A percentile compares a stretch with the other conserved stretches of the same genome.
These are phyloP conservation scores for Gaultheria prostrata DNA, from an alignment of 148 eudicot genomes.

Conservation along the genomic window DNA sequence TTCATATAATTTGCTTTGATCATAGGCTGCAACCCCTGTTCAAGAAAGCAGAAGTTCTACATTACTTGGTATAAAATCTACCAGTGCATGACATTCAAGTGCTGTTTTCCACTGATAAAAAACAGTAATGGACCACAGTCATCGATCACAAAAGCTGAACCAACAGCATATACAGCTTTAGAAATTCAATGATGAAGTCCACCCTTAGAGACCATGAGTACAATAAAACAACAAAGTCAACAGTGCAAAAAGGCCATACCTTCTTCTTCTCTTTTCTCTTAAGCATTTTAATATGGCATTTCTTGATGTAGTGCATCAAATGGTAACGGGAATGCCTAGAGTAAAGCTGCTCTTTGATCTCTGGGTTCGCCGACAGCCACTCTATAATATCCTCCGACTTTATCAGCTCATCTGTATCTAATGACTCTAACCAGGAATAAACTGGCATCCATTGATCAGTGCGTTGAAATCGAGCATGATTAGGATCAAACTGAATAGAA, in stretches of 20 bases:
- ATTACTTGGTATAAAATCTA: not conserved
- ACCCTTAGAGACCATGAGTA: not conserved
- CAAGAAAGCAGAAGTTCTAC: slow-evolving; percentile 18
- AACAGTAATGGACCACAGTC: not conserved
- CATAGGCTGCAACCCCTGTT: slow-evolving; percentile 43
- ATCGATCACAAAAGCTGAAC: not conserved
- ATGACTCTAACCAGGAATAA: slow-evolving; percentile 87
- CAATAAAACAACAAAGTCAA: not conserved
- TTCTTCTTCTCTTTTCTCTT: slow-evolving; percentile 68
- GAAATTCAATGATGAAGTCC: not conserved
- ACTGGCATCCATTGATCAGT: slow-evolving; percentile 92
- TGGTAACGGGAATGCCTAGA: slow-evolving; percentile 90
- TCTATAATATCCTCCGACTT: slow-evolving; percentile 77
- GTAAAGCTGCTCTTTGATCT: slow-evolving; percentile 54
- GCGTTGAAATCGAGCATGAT: slow-evolving; percentile 76
- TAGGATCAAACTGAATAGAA: slow-evolving; percentile 39
- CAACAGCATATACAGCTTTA: not conserved
- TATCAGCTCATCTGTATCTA: slow-evolving; percentile 72
- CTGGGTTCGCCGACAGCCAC: slow-evolving; percentile 78
- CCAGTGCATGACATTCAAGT: slow-evolving; percentile 9
- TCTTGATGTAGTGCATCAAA: slow-evolving; percentile 84
- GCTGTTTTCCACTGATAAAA: not conserved
- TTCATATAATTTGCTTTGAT: slow-evolving; percentile 23
- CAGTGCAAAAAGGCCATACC: slow-evolving; percentile 17
- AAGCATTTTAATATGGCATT: slow-evolving; percentile 78